Conservation (phyloP, 176 grass and related monocot species). For the Oryza meridionalis region DNA sequence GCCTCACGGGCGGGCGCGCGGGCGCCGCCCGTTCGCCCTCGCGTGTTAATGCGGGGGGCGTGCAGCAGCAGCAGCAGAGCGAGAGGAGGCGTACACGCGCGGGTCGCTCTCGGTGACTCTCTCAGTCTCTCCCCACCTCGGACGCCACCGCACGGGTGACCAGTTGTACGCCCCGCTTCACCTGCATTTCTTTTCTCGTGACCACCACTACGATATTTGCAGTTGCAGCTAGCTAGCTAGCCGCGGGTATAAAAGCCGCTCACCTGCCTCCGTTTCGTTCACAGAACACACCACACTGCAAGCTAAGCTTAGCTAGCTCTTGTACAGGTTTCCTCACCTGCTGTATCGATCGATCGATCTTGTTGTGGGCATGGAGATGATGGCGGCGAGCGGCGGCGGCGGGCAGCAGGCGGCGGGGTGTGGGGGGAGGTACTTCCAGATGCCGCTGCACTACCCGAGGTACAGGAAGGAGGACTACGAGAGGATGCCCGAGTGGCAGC, state of each 20-base stretch:
- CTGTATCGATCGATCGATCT: too few relatives aligned
- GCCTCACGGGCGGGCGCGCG: too few relatives aligned
- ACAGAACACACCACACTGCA: too few relatives aligned
- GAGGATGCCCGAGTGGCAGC: constrained; percentile 92
- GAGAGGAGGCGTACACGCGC: neutral
- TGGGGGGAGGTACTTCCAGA: constrained; percentile 50
- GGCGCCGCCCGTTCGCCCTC: too few relatives aligned
- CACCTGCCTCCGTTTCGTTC: too few relatives aligned
- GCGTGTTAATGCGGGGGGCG: too few relatives aligned
- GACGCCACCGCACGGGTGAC: neutral
- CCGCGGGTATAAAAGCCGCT: neutral
- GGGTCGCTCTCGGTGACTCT: neutral
- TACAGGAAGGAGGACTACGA: constrained; percentile 73
- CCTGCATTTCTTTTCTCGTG: neutral
- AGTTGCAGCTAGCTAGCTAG: too few relatives aligned
- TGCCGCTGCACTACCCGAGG: constrained; percentile 90
- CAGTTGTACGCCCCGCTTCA: neutral
- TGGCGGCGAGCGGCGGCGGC: constrained; percentile 19
- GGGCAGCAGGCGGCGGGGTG: neutral
- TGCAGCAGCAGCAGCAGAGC: too few relatives aligned
- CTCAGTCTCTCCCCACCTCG: neutral
- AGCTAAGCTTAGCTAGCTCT: too few relatives aligned
- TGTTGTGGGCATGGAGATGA: constrained; percentile 23
- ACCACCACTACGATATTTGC: neutral
- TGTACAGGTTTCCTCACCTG: too few relatives aligned